Evolutionary conservation across 129 eudicot genomes (phyloP), one percentile per base, ranked within the genome.

Genomic region (Chrysanthemum lavandulifolium): DNA sequence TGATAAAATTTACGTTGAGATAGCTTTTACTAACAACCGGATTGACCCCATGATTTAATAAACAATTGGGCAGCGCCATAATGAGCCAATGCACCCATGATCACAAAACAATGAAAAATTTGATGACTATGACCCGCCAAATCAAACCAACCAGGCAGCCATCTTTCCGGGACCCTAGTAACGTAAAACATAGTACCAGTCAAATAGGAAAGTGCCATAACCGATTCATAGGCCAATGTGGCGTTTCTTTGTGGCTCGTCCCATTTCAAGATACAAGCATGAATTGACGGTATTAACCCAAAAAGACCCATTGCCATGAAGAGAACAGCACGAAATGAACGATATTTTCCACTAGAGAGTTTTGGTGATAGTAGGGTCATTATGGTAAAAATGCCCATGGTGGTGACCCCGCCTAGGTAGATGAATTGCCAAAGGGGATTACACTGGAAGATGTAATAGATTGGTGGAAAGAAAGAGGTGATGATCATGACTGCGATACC

Each of bases 101-200:
- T 81, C 82, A 94, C 98, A 64, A 94, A 83, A 71, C 86, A 87
- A 78, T 94, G 96, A 60, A 94, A 94, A 3, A 90, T 90, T 67
- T 94, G 97, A 66, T 90, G 97, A 61, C 97, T 94, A 31, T 94
- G 97, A 11, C 98, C 98, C 1, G 91, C 96, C 43, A 94, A 75
- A 65, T 94, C 98, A 69, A 94, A 94, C 91, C 87, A 86, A 13
- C 98, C 98, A 0, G 98, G 98, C 78, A n/a, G 69, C 96, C 96
- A 94, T 72, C 97, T 76, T 85, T 94, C 99, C 0, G 97, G 99
- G 27, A 94, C 56, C 76, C 97, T 79, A 53, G 81, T 71, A 59
- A 94, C 89, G 18, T 94, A 90, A 72, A 94, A 84, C 82, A 80
- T 67, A 11, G 99, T 86, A 64, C 99, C 99, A 4, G 82, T 80